Conservation (phyloP, 345 rosid genomes). For the Populus euphratica region DNA sequence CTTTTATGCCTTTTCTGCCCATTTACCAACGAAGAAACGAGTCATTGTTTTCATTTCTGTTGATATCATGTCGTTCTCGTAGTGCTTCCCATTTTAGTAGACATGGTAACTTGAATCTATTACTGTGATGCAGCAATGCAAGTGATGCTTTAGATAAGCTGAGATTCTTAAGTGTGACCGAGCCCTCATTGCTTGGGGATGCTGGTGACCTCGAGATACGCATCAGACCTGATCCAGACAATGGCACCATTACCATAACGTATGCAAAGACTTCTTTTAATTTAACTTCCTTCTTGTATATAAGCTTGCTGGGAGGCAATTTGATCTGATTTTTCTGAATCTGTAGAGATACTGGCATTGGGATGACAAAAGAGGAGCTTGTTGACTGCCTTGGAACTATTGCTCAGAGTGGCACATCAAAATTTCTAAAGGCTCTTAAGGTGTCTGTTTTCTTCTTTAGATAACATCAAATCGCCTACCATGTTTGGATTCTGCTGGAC, state of each 20-base stretch:
- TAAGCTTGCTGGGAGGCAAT: not conserved
- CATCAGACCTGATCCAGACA: conserved; percentile 81
- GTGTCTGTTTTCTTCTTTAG: conserved; percentile 27
- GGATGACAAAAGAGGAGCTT: conserved; percentile 96
- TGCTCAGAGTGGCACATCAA: conserved; percentile 99
- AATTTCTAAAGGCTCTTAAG: conserved; percentile 88
- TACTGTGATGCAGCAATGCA: conserved; percentile 62
- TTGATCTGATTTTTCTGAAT: conserved; percentile 7
- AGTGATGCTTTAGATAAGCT: conserved; percentile 98
- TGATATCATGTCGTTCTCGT: not conserved
- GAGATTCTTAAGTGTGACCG: conserved; percentile 92
- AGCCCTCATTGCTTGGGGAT: conserved; percentile 85
- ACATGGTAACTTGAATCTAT: conserved; percentile 13
- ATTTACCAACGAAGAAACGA: not conserved
- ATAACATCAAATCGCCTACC: not conserved
- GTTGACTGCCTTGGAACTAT: conserved; percentile 99
- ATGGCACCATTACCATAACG: conserved; percentile 84
- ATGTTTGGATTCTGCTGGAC: not conserved
- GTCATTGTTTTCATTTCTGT: not conserved
- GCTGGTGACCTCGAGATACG: conserved; percentile 87
- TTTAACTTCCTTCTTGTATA: not conserved
- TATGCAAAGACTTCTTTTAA: conserved; percentile 17
- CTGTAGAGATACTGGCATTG: conserved; percentile 91
- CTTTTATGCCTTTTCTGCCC: not conserved
- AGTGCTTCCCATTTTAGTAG: not conserved